These are phyloP conservation scores for Colletotrichum sp. DNA, from an alignment of 2,329 filamentous ascomycete species.

Conservation along the genomic window DNA sequence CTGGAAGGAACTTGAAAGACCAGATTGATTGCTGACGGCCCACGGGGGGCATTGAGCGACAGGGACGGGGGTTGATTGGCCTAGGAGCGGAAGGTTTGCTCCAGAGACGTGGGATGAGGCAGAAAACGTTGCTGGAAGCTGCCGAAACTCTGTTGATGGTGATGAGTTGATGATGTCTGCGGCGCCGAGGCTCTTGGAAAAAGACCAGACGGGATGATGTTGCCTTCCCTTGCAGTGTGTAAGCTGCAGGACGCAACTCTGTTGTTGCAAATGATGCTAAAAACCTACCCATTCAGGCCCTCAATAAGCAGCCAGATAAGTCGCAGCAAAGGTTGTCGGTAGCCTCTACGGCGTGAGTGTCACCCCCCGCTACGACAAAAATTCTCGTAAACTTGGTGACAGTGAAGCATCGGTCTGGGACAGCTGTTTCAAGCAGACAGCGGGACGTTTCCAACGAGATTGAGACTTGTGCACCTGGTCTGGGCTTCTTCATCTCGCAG, in stretches of 20 bases:
- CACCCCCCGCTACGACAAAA: background rate
- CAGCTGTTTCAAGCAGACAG: conserved; percentile 15
- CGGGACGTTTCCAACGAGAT: conserved; percentile 8
- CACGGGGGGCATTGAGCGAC: background rate
- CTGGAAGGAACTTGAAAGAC: background rate
- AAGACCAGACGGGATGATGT: background rate
- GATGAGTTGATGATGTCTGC: background rate
- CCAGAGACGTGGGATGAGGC: background rate
- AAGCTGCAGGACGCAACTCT: background rate
- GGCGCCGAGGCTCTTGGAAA: background rate
- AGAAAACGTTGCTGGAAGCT: conserved; percentile 8
- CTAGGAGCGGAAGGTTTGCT: conserved; percentile 10
- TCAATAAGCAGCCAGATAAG: background rate
- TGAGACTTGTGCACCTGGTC: background rate
- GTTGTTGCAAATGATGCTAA: background rate
- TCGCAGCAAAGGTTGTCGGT: background rate
- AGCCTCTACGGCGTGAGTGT: background rate
- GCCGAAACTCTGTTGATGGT: conserved; percentile 11
- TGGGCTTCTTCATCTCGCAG: background rate
- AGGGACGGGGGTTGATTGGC: conserved; percentile 1
- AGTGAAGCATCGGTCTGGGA: conserved; percentile 11
- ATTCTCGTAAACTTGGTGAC: background rate
- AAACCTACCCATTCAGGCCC: background rate
- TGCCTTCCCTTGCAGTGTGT: background rate
- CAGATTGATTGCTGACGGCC: background rate